A percentile compares a stretch with the other conserved stretches of the same genome.
Conservation (phyloP, 2,329 filamentous ascomycete species). For the Fusarium scirpi region DNA sequence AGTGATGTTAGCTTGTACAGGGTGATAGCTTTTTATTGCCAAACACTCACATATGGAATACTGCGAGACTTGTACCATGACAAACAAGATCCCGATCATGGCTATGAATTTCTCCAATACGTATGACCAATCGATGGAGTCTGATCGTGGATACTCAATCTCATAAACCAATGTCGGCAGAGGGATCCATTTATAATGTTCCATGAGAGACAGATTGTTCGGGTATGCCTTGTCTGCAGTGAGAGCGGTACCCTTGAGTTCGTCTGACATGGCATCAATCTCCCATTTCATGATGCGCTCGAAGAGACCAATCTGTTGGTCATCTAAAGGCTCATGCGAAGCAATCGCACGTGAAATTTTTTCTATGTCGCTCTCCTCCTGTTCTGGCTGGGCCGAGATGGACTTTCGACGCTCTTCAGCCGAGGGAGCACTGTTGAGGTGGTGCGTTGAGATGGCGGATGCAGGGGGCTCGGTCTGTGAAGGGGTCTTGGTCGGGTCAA, state of each 20-base stretch:
- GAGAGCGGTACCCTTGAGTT: slow-evolving; percentile 73
- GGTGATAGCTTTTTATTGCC: not conserved
- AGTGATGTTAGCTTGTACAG: slow-evolving; percentile 8
- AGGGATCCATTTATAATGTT: slow-evolving; percentile 79
- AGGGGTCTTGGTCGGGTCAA: slow-evolving; percentile 60
- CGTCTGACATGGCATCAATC: slow-evolving; percentile 71
- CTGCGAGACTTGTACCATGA: slow-evolving; percentile 84
- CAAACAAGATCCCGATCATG: slow-evolving; percentile 77
- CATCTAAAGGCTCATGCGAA: slow-evolving; percentile 68
- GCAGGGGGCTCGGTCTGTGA: slow-evolving; percentile 57
- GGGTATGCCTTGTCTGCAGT: slow-evolving; percentile 68
- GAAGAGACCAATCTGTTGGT: slow-evolving; percentile 72
- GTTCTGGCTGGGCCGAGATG: slow-evolving; percentile 47
- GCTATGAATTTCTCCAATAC: slow-evolving; percentile 78
- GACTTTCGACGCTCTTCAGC: slow-evolving; percentile 59
- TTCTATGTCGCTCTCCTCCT: slow-evolving; percentile 66
- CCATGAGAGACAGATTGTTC: slow-evolving; percentile 72
- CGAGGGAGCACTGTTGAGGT: slow-evolving; percentile 58
- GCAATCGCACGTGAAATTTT: slow-evolving; percentile 72
- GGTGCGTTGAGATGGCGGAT: slow-evolving; percentile 59
- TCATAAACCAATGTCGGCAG: slow-evolving; percentile 85
- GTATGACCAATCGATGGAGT: slow-evolving; percentile 79
- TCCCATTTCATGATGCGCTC: slow-evolving; percentile 75
- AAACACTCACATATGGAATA: slow-evolving; percentile 70
- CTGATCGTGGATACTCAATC: slow-evolving; percentile 77